Conservation (phyloP, 495 filamentous ascomycete species). For the Penicillium ucsense region DNA sequence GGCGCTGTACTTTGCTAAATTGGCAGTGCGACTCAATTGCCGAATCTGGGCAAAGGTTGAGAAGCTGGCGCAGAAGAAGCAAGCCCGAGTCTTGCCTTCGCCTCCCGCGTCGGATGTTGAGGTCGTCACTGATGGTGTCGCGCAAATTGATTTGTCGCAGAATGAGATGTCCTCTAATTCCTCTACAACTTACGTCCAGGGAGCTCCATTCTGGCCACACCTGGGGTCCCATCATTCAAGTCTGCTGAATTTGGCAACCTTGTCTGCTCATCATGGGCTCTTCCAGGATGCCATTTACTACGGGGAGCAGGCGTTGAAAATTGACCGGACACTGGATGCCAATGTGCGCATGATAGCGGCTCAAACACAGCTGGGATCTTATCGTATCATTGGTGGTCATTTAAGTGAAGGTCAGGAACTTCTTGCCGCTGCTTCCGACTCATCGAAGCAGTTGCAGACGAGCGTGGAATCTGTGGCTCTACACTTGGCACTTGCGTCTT, state of each 20-base stretch:
- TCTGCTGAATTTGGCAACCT: conserved; percentile 57
- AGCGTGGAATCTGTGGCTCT: conserved; percentile 38
- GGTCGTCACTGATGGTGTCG: conserved; percentile 32
- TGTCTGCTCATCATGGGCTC: conserved; percentile 76
- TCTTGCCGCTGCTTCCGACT: conserved; percentile 40
- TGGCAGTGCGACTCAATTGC: conserved; percentile 55
- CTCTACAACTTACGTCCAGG: conserved; percentile 30
- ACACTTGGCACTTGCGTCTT: conserved; percentile 36
- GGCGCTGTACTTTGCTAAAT: conserved; percentile 56
- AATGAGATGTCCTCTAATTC: conserved; percentile 13
- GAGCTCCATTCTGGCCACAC: conserved; percentile 73
- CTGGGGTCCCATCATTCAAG: conserved; percentile 61
- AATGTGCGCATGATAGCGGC: conserved; percentile 42
- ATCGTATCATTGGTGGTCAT: conserved; percentile 55
- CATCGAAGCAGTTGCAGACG: conserved; percentile 28
- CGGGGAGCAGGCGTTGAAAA: conserved; percentile 70
- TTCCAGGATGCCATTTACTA: conserved; percentile 88
- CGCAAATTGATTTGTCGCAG: conserved; percentile 32
- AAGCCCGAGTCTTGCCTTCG: conserved; percentile 16
- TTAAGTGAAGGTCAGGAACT: conserved; percentile 51
- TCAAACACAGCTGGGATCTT: conserved; percentile 51
- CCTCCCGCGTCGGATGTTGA: conserved; percentile 27
- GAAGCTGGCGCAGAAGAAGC: conserved; percentile 30
- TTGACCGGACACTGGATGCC: conserved; percentile 59
- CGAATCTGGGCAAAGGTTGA: conserved; percentile 65